Percentiles rank a stretch among this genome's conserved stretches.
Evolutionary conservation across 1,139 yeast genomes (phyloP).

Genomic region (Suhomyces guaymorum): DNA sequence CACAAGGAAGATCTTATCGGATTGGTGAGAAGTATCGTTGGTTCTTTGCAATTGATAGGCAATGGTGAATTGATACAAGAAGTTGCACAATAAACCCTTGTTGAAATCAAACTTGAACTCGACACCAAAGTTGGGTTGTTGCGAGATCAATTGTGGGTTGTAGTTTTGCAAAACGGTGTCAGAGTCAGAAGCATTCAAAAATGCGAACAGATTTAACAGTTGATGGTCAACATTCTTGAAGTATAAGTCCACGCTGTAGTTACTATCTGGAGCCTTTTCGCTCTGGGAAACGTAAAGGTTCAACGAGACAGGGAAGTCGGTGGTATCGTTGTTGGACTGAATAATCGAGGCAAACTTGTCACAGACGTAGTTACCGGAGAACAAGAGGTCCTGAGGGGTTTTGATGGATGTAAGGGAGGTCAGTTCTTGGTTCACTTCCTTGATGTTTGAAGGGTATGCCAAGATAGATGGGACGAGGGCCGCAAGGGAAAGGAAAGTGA

Average conservation of each 20-base stretch:
- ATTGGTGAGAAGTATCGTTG: conserved; percentile 12
- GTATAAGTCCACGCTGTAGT: conserved; percentile 22
- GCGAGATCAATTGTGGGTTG: conserved; percentile 21
- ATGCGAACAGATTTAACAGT: conserved; percentile 16
- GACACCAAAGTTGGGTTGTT: conserved; percentile 21
- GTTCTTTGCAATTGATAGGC: conserved; percentile 20
- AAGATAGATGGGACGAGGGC: conserved; percentile 6
- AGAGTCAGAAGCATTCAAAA: conserved; percentile 20
- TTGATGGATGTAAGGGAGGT: conserved; percentile 10
- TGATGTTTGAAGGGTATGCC: conserved; percentile 16
- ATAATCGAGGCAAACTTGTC: conserved; percentile 22
- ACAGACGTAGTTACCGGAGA: conserved; percentile 21
- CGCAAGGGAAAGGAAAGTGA: conserved; percentile 4
- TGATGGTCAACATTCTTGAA: conserved; percentile 19
- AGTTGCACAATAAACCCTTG: conserved; percentile 23
- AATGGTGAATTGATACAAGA: conserved; percentile 23
- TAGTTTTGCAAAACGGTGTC: conserved; percentile 16
- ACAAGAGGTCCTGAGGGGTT: conserved; percentile 17
- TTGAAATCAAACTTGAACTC: conserved; percentile 22
- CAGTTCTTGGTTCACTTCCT: conserved; percentile 12
- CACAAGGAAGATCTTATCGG: conserved; percentile 23
- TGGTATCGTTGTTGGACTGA: conserved; percentile 17
- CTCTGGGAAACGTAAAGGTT: conserved; percentile 20
- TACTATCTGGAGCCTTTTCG: conserved; percentile 15
- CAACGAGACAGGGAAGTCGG: conserved; percentile 21